A percentile compares a stretch with the other conserved stretches of the same genome.
Evolutionary conservation across 345 rosid genomes (phyloP).

Genomic region (Corchorus capsularis): DNA sequence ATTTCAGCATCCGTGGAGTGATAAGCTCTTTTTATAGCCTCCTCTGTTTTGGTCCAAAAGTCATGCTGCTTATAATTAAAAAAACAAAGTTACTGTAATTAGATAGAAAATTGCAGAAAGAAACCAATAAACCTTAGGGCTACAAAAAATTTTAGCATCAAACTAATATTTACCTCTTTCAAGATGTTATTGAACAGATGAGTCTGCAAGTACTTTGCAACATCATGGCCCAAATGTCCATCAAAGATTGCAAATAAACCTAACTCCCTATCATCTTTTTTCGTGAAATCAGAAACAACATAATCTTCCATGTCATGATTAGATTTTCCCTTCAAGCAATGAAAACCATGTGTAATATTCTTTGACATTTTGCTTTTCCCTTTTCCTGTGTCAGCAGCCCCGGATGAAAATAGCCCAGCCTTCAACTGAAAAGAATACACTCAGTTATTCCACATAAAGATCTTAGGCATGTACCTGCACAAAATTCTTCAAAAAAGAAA

Average conservation of each 20-base stretch:
- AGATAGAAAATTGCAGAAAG: background rate
- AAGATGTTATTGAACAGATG: slow-evolving; percentile 74
- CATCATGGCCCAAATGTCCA: slow-evolving; percentile 88
- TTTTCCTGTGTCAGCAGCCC: slow-evolving; percentile 64
- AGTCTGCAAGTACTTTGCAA: slow-evolving; percentile 68
- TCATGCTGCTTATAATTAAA: slow-evolving; percentile 47
- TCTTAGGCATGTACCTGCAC: background rate
- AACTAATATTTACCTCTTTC: slow-evolving; percentile 52
- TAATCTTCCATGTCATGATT: slow-evolving; percentile 87
- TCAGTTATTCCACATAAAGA: slow-evolving; percentile 1
- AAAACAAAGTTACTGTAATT: slow-evolving; percentile 10
- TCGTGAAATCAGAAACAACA: slow-evolving; percentile 60
- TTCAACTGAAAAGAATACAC: slow-evolving; percentile 42
- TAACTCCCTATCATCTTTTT: slow-evolving; percentile 49
- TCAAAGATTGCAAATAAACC: slow-evolving; percentile 89
- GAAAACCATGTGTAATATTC: slow-evolving; percentile 69
- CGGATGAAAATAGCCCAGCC: slow-evolving; percentile 53
- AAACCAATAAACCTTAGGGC: background rate
- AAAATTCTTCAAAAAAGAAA: background rate
- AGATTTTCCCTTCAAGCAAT: slow-evolving; percentile 75
- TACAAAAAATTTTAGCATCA: slow-evolving; percentile 4
- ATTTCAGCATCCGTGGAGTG: slow-evolving; percentile 63
- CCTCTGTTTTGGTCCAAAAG: slow-evolving; percentile 69
- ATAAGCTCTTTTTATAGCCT: slow-evolving; percentile 74
- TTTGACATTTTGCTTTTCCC: slow-evolving; percentile 71